Evolutionary conservation across 2,329 filamentous ascomycete species (phyloP), one percentile per base, ranked within the genome.

Genomic region (Colletotrichum tanaceti): DNA sequence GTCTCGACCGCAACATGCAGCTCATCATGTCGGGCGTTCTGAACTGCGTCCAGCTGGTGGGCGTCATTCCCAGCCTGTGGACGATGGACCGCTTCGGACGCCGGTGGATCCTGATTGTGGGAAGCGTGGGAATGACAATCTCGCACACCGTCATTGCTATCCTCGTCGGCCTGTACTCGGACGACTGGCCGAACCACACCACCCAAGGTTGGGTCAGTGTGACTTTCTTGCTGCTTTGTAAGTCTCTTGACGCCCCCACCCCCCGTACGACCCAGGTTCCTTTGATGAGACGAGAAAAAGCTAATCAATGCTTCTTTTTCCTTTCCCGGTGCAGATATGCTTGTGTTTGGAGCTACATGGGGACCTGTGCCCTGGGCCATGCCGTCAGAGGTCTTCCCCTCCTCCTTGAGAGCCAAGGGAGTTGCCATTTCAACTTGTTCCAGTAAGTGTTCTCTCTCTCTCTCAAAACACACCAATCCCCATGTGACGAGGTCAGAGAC

Each of bases 331-430:
- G 28, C 28, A 58, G 89, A 88, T 74, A 89, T 90, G 82, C 74
- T 88, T 46, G 77, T 80, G 2, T 91, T 90, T 68, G 88, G 87
- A 2, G 84, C 83, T 0, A 84, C 83, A 0, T 91, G 87, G 85
- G 86, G 83, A 18, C 82, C 84, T 57, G 83, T 86, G 18, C 76
- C 76, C 0, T 79, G 77, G 78, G 73, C 77, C 0, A 79, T 81
- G 57, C 77, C 77, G 6, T 75, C 76, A 0, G 81, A 83, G 70
- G 78, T 82, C 63, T 80, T 81, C 65, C 79, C 80, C 0, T 73
- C 79, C 0, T 76, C 78, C 54, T 71, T 77, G 24, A 74, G 75
- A 32, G 74, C 75, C 11, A 68, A 74, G 32, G 75, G 75, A 20
- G 74, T 75, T 14, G 72, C 75, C 28, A 74, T 77, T 22, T 74